Evolutionary conservation across 306 rosid species (phyloP).

Genomic region (Hippophae tibetana): DNA sequence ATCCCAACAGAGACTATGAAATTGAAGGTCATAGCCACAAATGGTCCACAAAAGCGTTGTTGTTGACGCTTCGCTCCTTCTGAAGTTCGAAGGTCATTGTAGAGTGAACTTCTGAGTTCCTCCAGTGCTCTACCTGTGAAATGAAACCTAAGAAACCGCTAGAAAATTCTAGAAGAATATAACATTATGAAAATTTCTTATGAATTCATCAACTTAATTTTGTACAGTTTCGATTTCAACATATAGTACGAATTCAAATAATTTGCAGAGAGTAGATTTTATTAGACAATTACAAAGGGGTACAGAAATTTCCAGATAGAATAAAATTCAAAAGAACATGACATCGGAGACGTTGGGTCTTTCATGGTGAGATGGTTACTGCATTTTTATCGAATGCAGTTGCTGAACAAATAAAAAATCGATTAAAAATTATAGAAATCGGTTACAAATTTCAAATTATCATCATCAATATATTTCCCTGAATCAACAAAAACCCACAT

Average conservation of each 20-base stretch:
- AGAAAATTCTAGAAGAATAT: not conserved
- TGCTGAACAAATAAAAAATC: too few species aligned
- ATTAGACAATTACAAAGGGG: too few species aligned
- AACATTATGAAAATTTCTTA: not conserved
- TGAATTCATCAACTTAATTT: not conserved
- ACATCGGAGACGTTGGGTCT: too few species aligned
- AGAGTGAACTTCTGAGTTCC: slow-evolving; percentile 65
- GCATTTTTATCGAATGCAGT: too few species aligned
- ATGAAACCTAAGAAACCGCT: slow-evolving; percentile 12
- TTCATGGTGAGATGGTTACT: too few species aligned
- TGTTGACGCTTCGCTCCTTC: slow-evolving; percentile 95
- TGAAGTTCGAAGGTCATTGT: slow-evolving; percentile 78
- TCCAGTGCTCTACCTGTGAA: slow-evolving; percentile 74
- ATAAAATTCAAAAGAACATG: too few species aligned
- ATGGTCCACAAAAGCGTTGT: slow-evolving; percentile 74
- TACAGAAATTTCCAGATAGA: too few species aligned
- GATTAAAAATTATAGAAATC: not conserved
- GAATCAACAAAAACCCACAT: not conserved
- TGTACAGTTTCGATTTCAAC: too few species aligned
- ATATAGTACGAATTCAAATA: too few species aligned
- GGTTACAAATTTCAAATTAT: not conserved
- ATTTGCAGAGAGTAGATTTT: too few species aligned
- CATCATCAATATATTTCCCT: too few species aligned
- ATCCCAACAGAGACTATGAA: slow-evolving; percentile 67
- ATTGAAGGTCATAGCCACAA: slow-evolving; percentile 70